A percentile compares a stretch with the other conserved stretches of the same genome.
Evolutionary conservation across 805 yeast genomes (phyloP).

Genomic region (Ogataea ramenticola): DNA sequence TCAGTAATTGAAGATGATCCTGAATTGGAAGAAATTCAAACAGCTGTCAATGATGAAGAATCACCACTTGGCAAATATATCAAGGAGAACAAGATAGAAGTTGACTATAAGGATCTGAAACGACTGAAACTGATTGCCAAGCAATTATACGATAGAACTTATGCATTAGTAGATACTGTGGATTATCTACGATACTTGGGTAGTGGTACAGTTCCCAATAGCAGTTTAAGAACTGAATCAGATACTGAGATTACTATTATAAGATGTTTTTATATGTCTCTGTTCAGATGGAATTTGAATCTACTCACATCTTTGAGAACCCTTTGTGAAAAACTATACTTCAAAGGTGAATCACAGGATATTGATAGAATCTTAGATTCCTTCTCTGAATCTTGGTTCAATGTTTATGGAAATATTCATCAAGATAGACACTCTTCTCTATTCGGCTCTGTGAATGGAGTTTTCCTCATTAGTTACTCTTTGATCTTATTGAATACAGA

Average conservation of each 20-base stretch:
- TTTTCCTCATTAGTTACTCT: constrained; percentile 67
- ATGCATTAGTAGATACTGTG: constrained; percentile 12
- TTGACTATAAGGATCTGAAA: constrained; percentile 2
- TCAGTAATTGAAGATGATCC: neutral
- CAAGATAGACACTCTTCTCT: constrained; percentile 10
- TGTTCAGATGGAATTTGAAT: constrained; percentile 39
- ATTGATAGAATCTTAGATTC: constrained; percentile 67
- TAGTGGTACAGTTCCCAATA: constrained; percentile 12
- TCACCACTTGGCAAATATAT: constrained; percentile 5
- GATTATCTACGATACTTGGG: constrained; percentile 21
- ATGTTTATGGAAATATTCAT: constrained; percentile 36
- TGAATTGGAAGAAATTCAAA: neutral
- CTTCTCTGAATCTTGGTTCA: constrained; percentile 59
- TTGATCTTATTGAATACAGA: constrained; percentile 72
- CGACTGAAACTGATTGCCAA: constrained; percentile 19
- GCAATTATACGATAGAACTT: constrained; percentile 25
- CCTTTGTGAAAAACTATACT: constrained; percentile 59
- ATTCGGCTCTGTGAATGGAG: constrained; percentile 45
- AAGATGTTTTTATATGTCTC: constrained; percentile 37
- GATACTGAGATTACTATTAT: constrained; percentile 30
- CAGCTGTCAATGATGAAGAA: constrained; percentile 2
- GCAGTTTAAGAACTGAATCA: constrained; percentile 7
- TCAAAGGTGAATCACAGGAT: constrained; percentile 79
- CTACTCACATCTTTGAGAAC: constrained; percentile 49
- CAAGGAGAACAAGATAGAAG: neutral